Base-by-base conservation (phyloP, 2,329 filamentous ascomycete genomes). In the Alternaria sp. region DNA sequence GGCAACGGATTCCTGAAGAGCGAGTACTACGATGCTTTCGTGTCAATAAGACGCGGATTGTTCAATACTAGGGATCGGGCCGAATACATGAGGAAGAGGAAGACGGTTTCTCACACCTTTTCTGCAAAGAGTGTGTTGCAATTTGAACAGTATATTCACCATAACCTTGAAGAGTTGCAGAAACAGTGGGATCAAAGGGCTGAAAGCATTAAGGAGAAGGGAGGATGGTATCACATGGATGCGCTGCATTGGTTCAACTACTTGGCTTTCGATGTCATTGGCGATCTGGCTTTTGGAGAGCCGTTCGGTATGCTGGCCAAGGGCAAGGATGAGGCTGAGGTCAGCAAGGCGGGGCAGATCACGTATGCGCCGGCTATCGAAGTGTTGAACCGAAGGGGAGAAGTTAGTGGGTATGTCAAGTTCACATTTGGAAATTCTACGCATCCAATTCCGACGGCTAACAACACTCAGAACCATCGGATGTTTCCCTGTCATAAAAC, bases 1-100 rank as follows among this genome's bases (percentile, higher is more conserved):
- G 81, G 81, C 9, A 84, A 81, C 56, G 81, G 81, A 2, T 82
- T 82, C 61, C 63, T 83, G 56, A 83, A 83, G 72, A 79, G 90
- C 40, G 88, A 94, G 2, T 97, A 93, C 79, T 97, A 97, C 70
- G 92, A 96, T 71, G 90, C 91, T 49, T 97, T 97, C 69, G 92
- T 97, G 54, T 93, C 90, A 11, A 96, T 96, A 71, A 86, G 85
- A 50, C 86, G 91, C 11, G 92, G 92, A 21, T 83, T 97, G 11
- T 97, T 97, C 86, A 97, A 96, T 78, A 96, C 93, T 0, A 85
- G 93, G 31, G 87, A 93, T 78, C 86, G 93, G 48, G 82, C 82
- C 0, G 91, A 97, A 72, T 93, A 97, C 77, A 89, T 89, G 0
- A 88, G 93, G 63, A 97, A 97, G 84, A 87, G 93, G 70, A 97